A percentile compares a stretch with the other conserved stretches of the same genome.
Conservation (phyloP, 2,329 filamentous ascomycete genomes). For the Alternaria brassicae region DNA sequence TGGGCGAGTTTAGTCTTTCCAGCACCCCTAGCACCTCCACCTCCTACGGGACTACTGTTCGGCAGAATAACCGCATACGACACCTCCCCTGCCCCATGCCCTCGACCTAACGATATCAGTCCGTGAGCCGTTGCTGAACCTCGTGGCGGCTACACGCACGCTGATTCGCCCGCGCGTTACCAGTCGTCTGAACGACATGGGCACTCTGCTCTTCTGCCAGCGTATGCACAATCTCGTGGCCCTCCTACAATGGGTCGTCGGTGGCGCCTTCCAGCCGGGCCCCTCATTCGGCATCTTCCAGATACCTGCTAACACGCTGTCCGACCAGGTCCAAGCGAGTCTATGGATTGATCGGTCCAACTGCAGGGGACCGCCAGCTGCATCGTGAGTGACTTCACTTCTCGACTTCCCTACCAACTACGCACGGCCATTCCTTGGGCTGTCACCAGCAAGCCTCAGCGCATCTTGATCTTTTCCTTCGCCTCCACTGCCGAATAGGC, state of each 20-base stretch:
- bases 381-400: slow-evolving; percentile 38
- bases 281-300: slow-evolving; percentile 37
- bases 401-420: slow-evolving; percentile 35
- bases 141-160: slow-evolving; percentile 26
- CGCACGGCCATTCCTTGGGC: slow-evolving; percentile 37
- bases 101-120: slow-evolving; percentile 21
- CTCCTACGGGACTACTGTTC: slow-evolving; percentile 11
- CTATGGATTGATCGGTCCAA: slow-evolving; percentile 29
- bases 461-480: slow-evolving; percentile 34
- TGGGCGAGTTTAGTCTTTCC: slow-evolving; percentile 18
- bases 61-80: slow-evolving; percentile 26
- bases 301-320: slow-evolving; percentile 33
- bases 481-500: slow-evolving; percentile 39
- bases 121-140: slow-evolving; percentile 18
- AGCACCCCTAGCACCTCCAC: slow-evolving; percentile 9
- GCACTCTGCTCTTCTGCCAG: slow-evolving; percentile 35
- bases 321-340: slow-evolving; percentile 36
- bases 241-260: slow-evolving; percentile 38
- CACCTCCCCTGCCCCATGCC: slow-evolving; percentile 12
- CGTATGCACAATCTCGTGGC: slow-evolving; percentile 47
- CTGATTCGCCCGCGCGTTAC: slow-evolving; percentile 33
- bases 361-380: slow-evolving; percentile 31
- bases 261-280: slow-evolving; percentile 30
- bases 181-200: slow-evolving; percentile 38
- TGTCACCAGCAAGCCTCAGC: slow-evolving; percentile 29